Percentiles rank a stretch among this genome's conserved stretches.
Conservation (phyloP, 306 rosid species). For the Dryas drummondii region DNA sequence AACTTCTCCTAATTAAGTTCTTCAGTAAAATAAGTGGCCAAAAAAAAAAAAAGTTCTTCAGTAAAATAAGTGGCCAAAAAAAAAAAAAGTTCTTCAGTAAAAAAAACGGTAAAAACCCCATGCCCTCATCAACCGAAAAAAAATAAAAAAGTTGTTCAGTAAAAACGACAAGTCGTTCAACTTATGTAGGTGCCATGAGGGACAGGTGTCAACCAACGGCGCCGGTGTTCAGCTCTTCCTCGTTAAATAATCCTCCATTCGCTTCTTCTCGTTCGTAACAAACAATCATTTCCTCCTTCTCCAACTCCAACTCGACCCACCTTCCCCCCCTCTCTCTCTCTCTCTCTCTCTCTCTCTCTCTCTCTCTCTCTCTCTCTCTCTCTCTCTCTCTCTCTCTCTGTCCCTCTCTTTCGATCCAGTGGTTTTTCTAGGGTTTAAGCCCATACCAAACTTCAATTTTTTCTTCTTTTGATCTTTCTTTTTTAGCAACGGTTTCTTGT, state of each 20-base stretch:
- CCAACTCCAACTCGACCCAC: not conserved
- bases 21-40: too few species aligned
- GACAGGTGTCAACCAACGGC: conserved; percentile 21
- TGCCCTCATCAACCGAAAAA: too few species aligned
- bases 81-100: too few species aligned
- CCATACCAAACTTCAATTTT: not conserved
- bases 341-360: not conserved
- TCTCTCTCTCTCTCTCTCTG: not conserved
- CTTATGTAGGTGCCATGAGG: not conserved
- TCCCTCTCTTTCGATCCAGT: conserved; percentile 13
- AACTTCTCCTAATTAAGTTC: too few species aligned
- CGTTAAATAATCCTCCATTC: not conserved
- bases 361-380: not conserved
- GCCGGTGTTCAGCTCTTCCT: not conserved
- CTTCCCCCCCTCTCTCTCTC: too few species aligned
- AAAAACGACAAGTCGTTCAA: not conserved
- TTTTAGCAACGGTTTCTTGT: not conserved
- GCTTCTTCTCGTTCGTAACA: not conserved
- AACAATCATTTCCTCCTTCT: not conserved
- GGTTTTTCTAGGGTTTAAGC: conserved; percentile 34
- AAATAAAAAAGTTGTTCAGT: too few species aligned
- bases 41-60: too few species aligned
- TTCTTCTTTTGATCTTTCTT: not conserved
- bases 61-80: too few species aligned
- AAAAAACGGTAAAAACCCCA: too few species aligned